Evolutionary conservation across 331 rosid genomes (phyloP), one percentile per base, ranked within the genome.

Genomic region (Arachis monticola): DNA sequence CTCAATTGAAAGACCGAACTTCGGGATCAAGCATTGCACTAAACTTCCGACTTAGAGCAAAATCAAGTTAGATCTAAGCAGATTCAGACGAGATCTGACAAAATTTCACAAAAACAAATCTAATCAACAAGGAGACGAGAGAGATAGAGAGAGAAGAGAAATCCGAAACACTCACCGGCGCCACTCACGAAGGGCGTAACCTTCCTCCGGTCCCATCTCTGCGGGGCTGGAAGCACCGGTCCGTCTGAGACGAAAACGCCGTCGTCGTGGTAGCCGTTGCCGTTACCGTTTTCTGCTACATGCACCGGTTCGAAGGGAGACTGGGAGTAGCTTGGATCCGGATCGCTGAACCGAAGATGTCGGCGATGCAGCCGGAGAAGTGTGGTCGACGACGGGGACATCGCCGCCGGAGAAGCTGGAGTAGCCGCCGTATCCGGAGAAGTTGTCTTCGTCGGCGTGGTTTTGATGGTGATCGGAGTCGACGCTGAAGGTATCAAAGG

Each of bases 161-260:
- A 72, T 41, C 53, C 4, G 64, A 56, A 71, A 42, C 55, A 72
- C 96, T 90, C 74, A 95, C 99, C 96, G 89, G 78, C 98, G 88
- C 99, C 99, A 95, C 81, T 95, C 98, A 6, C 99, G 97, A 67
- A 95, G 91, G 46, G 81, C 91, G 55, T 63, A 60, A 10, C 99
- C 99, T 85, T 95, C 99, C 78, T 95, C 99, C 9, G 85, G 67
- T 67, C 73, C 96, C 96, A 92, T 86, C 73, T 90, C 97, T 5
- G 40, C 59, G 2, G 96, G 99, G 92, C 91, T 5, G 97, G 99
- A 44, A 95, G 94, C 70, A 87, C 87, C 0, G 97, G 98, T 2
- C 98, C 99, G 67, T 92, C 99, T 2, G 98, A 86, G 22, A 69
- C 80, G 56, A 95, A 95, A 66, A 82, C 80, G 32, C 81, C 87